A percentile compares a stretch with the other conserved stretches of the same genome.
Evolutionary conservation across 2,329 filamentous ascomycete genomes (phyloP).

Genomic region (Ambrosiella cleistominuta): DNA sequence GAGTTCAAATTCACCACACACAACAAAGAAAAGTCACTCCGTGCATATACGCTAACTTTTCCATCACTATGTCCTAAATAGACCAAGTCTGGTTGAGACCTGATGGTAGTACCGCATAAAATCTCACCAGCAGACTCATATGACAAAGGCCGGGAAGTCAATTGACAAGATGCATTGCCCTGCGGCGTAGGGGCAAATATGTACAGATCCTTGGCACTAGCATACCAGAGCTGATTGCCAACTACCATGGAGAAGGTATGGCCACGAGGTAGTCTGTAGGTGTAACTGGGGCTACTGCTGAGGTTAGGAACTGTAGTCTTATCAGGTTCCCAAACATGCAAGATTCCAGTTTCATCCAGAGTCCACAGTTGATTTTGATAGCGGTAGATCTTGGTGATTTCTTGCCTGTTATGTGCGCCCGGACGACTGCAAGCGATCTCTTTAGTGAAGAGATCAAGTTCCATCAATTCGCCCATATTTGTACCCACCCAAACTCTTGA

Average conservation of each 20-base stretch:
- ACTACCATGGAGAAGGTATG: conserved; percentile 81
- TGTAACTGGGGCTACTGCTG: conserved; percentile 50
- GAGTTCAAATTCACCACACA: conserved; percentile 70
- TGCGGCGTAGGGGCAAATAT: conserved; percentile 60
- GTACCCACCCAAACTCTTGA: conserved; percentile 76
- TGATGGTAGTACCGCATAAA: conserved; percentile 62
- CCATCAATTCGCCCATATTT: conserved; percentile 71
- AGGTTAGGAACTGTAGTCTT: conserved; percentile 54
- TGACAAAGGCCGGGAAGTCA: conserved; percentile 51
- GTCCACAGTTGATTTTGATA: conserved; percentile 88
- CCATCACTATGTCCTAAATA: conserved; percentile 89
- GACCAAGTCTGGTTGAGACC: conserved; percentile 57
- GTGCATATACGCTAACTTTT: conserved; percentile 85
- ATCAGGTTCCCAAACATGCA: conserved; percentile 76
- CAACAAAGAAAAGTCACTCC: conserved; percentile 57
- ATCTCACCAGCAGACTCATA: conserved; percentile 68
- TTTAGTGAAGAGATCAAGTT: conserved; percentile 65
- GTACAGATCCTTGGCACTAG: conserved; percentile 69
- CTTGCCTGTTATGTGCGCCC: conserved; percentile 57
- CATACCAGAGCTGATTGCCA: conserved; percentile 75
- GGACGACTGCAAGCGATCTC: conserved; percentile 50
- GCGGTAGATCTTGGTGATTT: conserved; percentile 71
- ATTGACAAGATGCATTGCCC: conserved; percentile 54
- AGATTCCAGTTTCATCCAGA: conserved; percentile 69
- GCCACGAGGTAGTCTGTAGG: conserved; percentile 60